Percentiles rank a stretch among this genome's conserved stretches.
These are phyloP conservation scores for Yarrowia sp. DNA, from an alignment of 805 yeast genomes.

Conservation along the genomic window DNA sequence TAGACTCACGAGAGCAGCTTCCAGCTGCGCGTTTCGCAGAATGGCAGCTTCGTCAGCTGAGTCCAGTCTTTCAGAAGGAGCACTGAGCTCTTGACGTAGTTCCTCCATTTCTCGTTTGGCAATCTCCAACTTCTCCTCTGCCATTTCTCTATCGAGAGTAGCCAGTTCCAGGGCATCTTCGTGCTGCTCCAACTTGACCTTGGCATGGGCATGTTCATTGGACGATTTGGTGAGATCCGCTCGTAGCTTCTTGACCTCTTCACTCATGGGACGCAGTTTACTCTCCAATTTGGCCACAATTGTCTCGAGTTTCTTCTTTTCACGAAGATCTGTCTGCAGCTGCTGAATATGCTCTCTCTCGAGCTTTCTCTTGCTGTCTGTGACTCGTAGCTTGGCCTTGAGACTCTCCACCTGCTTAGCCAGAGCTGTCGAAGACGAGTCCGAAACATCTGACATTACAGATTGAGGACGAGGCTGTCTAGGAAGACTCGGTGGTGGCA, in stretches of 20 bases:
- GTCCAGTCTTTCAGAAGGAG: neutral
- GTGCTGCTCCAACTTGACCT: constrained; percentile 30
- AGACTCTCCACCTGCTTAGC: constrained; percentile 31
- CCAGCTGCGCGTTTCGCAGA: constrained; percentile 43
- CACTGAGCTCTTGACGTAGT: constrained; percentile 32
- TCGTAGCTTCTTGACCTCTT: constrained; percentile 33
- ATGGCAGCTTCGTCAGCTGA: neutral
- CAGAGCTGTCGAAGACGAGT: neutral
- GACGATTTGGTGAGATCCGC: constrained; percentile 25
- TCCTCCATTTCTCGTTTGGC: constrained; percentile 32
- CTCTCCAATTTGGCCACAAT: constrained; percentile 35
- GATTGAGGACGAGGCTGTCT: neutral
- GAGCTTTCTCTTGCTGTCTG: constrained; percentile 33
- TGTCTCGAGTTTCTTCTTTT: constrained; percentile 32
- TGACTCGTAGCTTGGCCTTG: constrained; percentile 31
- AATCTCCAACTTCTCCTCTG: constrained; percentile 37
- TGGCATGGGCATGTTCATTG: neutral
- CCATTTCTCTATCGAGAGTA: constrained; percentile 39
- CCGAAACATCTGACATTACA: neutral
- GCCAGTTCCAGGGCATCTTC: constrained; percentile 37
- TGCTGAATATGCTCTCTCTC: constrained; percentile 31
- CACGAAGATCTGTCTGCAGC: constrained; percentile 31
- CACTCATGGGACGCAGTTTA: constrained; percentile 36
- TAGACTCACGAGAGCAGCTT: constrained; percentile 43
- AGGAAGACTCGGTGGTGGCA: constrained; percentile 35